Conservation (phyloP, 768 basidiomycete genomes). For the Amanita jacksonii region DNA sequence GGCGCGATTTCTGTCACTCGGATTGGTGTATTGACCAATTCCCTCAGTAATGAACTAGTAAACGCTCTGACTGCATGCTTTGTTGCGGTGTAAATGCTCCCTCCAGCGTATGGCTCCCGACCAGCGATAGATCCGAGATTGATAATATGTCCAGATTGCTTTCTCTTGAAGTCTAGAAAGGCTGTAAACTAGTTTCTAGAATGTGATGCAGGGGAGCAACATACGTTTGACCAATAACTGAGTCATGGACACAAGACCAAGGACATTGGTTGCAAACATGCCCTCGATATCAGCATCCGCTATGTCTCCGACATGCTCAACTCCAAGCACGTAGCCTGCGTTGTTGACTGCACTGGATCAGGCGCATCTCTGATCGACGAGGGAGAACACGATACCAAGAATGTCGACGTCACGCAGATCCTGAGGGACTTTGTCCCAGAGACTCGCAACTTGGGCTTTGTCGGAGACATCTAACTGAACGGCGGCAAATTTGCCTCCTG, state of each 20-base stretch:
- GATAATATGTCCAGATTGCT: constrained; percentile 80
- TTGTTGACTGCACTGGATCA: constrained; percentile 34
- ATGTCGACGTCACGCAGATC: constrained; percentile 72
- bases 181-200: background rate
- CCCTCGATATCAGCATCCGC: constrained; percentile 68
- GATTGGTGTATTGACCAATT: constrained; percentile 88
- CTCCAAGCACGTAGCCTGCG: constrained; percentile 86
- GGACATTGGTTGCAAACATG: constrained; percentile 77
- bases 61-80: constrained; percentile 85
- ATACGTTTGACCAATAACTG: constrained; percentile 60
- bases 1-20: constrained; percentile 94
- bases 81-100: constrained; percentile 88
- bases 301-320: constrained; percentile 81
- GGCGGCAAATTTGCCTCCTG: constrained; percentile 70
- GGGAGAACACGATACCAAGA: constrained; percentile 44
- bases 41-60: constrained; percentile 68
- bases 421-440: constrained; percentile 64
- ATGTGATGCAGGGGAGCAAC: background rate
- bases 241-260: constrained; percentile 78
- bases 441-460: constrained; percentile 53
- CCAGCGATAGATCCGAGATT: constrained; percentile 94
- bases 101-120: constrained; percentile 80
- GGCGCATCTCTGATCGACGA: constrained; percentile 1
- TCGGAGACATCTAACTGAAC: constrained; percentile 78
- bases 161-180: constrained; percentile 64